These are phyloP conservation scores for Pleurotus sapidus DNA, from an alignment of 768 basidiomycete genomes.

Conservation along the genomic window DNA sequence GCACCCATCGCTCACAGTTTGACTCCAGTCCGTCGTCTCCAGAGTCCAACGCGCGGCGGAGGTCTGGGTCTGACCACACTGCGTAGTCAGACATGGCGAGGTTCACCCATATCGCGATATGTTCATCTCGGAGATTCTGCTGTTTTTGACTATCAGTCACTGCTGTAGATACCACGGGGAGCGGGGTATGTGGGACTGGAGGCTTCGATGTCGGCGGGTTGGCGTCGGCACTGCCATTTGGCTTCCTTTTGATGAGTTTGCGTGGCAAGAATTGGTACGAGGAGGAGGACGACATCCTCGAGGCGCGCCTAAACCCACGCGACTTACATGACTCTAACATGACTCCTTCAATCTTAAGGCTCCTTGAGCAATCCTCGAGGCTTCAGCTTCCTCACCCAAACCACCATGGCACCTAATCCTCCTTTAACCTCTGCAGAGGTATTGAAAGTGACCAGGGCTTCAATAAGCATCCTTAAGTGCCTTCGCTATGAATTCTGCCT, in stretches of 20 bases:
- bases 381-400: too few species aligned
- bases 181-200: too few species aligned
- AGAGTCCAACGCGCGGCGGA: slow-evolving; percentile 45
- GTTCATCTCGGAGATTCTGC: slow-evolving; percentile 27
- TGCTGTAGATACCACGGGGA: too few species aligned
- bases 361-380: too few species aligned
- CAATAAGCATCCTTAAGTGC: neutral
- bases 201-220: too few species aligned
- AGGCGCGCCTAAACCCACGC: too few species aligned
- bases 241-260: neutral
- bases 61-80: slow-evolving; percentile 60
- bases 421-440: neutral
- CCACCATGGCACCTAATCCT: neutral
- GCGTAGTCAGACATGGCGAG: slow-evolving; percentile 72
- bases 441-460: neutral
- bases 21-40: slow-evolving; percentile 12
- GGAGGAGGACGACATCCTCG: too few species aligned
- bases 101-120: slow-evolving; percentile 46
- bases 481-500: neutral
- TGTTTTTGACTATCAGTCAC: too few species aligned
- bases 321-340: too few species aligned
- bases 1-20: neutral
- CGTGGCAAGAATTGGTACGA: neutral
- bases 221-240: too few species aligned
- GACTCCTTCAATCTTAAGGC: too few species aligned